Base-by-base conservation (phyloP, 2,329 filamentous ascomycete genomes). In the Lasiodiplodia theobromae region DNA sequence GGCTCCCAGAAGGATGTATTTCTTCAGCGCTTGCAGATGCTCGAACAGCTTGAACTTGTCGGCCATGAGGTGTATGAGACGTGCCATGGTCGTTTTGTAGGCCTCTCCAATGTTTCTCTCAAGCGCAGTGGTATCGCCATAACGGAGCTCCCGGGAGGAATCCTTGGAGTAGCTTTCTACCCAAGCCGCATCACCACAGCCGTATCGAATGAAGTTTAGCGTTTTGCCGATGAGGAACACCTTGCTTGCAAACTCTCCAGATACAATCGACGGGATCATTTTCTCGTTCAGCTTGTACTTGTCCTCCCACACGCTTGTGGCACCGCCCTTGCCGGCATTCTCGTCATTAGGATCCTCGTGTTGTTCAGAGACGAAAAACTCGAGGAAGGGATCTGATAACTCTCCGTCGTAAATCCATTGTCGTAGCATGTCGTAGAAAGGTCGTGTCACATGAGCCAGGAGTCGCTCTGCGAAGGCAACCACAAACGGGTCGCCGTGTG, bases 341-440 rank as follows among this genome's bases (percentile, higher is more conserved):
- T 75, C 73, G 56, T 83, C 81, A 54, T 79, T 78, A 37, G 78
- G 76, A 53, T 84, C 80, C 56, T 88, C 85, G 65, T 90, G 87
- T 73, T 95, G 93, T 77, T 97, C 93, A 23, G 89, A 89, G 23
- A 99, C 94, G 74, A 99, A 98, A 80, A 99, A 99, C 76, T 99
- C 96, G 68, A 89, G 86, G 75, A 94, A 97, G 0, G 96, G 96
- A 79, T 99, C 96, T n/a, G 93, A 94, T 16, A 99, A 86, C 82
- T 99, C 96, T 70, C 96, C 96, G 75, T 99, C 95, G 76, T 99
- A 99, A 63, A 99, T 97, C 96, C 96, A 99, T 74, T 93, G 92
- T 67, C 94, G 89, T 66, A 99, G 85, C 83, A 99, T 97, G 74
- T 96, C 93, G 78, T 99, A 99, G 77, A 99, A 99, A 0, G 96